These are phyloP conservation scores for Dittrichia graveolens DNA, from an alignment of 129 eudicot species.

Conservation along the genomic window DNA sequence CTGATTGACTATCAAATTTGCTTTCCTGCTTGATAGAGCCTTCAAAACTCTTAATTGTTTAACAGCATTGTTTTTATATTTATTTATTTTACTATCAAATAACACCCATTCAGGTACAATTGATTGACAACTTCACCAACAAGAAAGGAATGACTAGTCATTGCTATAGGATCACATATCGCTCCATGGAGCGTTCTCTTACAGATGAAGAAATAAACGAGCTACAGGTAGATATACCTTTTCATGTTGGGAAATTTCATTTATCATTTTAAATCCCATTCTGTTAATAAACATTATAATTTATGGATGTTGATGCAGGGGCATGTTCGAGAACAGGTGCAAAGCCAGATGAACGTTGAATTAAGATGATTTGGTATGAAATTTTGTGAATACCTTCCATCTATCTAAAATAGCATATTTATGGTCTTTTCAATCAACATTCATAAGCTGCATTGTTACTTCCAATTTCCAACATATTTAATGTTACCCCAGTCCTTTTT, in stretches of 20 bases:
- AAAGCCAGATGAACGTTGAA: constrained; percentile 71
- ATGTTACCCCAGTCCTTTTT: no score
- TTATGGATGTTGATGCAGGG: constrained; percentile 42
- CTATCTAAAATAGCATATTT: constrained; percentile 10
- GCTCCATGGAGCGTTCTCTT: constrained; percentile 95
- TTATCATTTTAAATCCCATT: neutral
- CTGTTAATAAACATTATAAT: neutral
- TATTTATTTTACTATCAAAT: neutral
- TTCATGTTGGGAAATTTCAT: neutral
- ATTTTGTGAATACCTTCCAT: constrained; percentile 23
- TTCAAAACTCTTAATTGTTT: neutral
- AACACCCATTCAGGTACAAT: constrained; percentile 44
- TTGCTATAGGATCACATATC: constrained; percentile 81
- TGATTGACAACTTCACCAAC: constrained; percentile 85
- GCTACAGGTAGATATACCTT: constrained; percentile 58
- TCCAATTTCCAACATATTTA: no score
- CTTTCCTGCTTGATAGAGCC: neutral
- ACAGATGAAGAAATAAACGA: constrained; percentile 91
- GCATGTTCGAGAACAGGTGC: constrained; percentile 79
- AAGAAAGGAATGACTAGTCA: constrained; percentile 98
- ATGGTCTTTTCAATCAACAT: neutral
- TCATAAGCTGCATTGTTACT: neutral
- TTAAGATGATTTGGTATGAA: constrained; percentile 51
- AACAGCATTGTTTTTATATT: neutral
- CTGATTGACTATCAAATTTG: neutral